Percentiles rank a stretch among this genome's conserved stretches.
phyloP scores from a whole-genome alignment of 2,329 filamentous ascomycete species.

The Blumeriella jaapii region DNA sequence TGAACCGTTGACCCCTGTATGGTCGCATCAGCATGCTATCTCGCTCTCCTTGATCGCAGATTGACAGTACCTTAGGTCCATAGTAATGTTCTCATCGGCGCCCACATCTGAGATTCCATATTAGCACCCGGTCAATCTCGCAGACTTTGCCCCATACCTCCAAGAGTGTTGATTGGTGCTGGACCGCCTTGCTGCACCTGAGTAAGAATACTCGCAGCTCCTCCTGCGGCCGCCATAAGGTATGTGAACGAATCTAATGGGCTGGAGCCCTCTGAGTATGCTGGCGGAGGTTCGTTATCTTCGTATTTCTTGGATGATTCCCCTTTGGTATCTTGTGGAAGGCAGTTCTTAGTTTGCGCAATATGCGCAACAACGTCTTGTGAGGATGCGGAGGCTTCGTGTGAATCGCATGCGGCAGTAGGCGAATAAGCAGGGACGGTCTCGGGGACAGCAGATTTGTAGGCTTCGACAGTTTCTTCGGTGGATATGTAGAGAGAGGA shows the following conservation, averaged over 20 bases:
- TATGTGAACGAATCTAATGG: constrained; percentile 88
- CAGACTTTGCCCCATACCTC: constrained; percentile 45
- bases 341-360: constrained; percentile 72
- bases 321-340: constrained; percentile 72
- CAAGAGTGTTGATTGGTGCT: constrained; percentile 78
- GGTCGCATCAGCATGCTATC: constrained; percentile 22
- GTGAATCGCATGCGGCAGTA: constrained; percentile 28
- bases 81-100: constrained; percentile 85
- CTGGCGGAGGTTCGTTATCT: constrained; percentile 87
- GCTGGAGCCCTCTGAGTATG: constrained; percentile 90
- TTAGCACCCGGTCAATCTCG: constrained; percentile 6
- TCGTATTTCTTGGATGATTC: constrained; percentile 63
- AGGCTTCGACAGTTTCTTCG: constrained; percentile 28
- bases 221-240: constrained; percentile 96
- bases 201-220: constrained; percentile 96
- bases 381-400: constrained; percentile 16
- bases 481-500: constrained; percentile 44
- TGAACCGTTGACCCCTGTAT: constrained; percentile 78
- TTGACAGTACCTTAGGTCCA: constrained; percentile 69
- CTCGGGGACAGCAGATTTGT: constrained; percentile 30
- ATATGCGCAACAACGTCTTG: constrained; percentile 46
- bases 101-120: constrained; percentile 49
- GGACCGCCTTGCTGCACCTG: constrained; percentile 89
- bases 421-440: constrained; percentile 43
- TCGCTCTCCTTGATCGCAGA: neutral